Conservation (phyloP, 1,284 basidiomycete species). For the Bondarzewia mesenterica region DNA sequence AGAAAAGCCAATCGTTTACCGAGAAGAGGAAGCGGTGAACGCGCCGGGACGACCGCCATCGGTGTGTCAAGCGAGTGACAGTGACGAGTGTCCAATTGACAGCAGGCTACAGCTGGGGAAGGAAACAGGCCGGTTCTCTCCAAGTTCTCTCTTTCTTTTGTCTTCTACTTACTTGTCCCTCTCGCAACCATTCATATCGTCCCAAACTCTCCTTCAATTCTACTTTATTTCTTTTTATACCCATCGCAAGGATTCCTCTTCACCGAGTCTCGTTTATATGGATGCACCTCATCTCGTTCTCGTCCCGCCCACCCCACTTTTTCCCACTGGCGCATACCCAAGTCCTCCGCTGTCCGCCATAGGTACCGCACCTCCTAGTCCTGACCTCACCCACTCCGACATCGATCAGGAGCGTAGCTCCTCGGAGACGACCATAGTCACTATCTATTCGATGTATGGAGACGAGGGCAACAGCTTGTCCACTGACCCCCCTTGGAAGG, state of each 20-base stretch:
- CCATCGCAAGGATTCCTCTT: not conserved
- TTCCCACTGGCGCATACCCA: conserved; percentile 1
- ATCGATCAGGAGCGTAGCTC: conserved; percentile 11
- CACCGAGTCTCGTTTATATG: conserved; percentile 11
- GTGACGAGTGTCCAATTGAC: too few species aligned
- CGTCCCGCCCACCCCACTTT: conserved; percentile 10
- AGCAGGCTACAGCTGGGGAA: not conserved
- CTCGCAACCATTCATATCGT: not conserved
- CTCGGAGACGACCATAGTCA: conserved; percentile 15
- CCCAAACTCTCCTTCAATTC: conserved; percentile 9
- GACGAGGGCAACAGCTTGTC: conserved; percentile 10
- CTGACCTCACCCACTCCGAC: conserved; percentile 13
- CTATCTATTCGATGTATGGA: conserved; percentile 17
- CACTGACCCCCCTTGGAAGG: conserved; percentile 6
- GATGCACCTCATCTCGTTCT: conserved; percentile 13
- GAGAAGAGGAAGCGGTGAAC: not conserved
- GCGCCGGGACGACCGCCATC: too few species aligned
- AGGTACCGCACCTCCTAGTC: conserved; percentile 12
- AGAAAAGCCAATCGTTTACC: too few species aligned
- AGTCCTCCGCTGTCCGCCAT: conserved; percentile 7
- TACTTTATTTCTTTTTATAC: conserved; percentile 6
- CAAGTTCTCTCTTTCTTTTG: not conserved
- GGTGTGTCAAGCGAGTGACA: too few species aligned
- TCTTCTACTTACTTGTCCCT: too few species aligned
- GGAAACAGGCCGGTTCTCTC: not conserved